Conservation (phyloP, 2,329 filamentous ascomycete species). For the Ophiostoma tasmaniense region DNA sequence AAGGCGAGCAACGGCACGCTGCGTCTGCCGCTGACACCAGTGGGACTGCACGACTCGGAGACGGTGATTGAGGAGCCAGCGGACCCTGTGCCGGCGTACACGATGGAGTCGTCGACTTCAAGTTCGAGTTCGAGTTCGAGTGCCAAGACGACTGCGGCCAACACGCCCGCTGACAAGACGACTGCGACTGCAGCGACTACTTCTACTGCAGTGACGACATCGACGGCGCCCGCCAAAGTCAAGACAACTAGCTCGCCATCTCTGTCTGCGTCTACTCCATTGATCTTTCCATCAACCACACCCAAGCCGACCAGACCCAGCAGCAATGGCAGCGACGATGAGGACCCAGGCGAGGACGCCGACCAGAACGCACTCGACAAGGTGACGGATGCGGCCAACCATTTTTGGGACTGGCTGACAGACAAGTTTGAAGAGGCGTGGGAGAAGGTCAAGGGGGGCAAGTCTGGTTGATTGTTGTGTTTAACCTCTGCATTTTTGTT, state of each 20-base stretch:
- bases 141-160: conserved; percentile 1
- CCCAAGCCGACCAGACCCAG: conserved; percentile 20
- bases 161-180: conserved; percentile 31
- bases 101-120: conserved; percentile 6
- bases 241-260: conserved; percentile 13
- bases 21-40: conserved; percentile 56
- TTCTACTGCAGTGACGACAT: not conserved
- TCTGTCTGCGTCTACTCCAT: conserved; percentile 11
- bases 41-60: conserved; percentile 52
- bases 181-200: not conserved
- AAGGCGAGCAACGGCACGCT: conserved; percentile 83
- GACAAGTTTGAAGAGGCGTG: conserved; percentile 39
- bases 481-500: not conserved
- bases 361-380: conserved; percentile 26
- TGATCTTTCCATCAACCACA: conserved; percentile 4
- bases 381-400: conserved; percentile 26
- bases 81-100: conserved; percentile 39
- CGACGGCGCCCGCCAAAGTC: conserved; percentile 1
- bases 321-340: conserved; percentile 17
- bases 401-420: conserved; percentile 45
- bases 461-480: not conserved
- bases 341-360: not conserved
- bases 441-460: conserved; percentile 33
- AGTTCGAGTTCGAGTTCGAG: too few species aligned
- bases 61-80: conserved; percentile 40